Percentiles rank a stretch among this genome's conserved stretches.
These are phyloP conservation scores for Sherardia arvensis DNA, from an alignment of 257 asterid genomes.

Conservation along the genomic window DNA sequence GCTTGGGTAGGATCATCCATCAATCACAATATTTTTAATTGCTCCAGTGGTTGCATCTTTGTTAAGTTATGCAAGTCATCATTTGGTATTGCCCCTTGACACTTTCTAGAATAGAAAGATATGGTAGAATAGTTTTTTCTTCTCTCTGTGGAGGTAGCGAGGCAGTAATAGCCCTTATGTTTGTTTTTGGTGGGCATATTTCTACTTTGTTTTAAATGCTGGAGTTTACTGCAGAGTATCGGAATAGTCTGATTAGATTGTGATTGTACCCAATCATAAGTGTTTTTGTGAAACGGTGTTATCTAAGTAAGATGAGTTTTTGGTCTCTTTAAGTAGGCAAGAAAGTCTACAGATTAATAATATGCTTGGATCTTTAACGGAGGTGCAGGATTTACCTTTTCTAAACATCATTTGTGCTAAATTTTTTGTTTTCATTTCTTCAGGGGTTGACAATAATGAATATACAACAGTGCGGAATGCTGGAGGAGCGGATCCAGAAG, in stretches of 20 bases:
- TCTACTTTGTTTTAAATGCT: neutral
- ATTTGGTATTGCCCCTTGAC: too few relatives aligned
- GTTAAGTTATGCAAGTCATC: too few relatives aligned
- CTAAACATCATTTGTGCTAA: neutral
- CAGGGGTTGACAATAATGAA: conserved; percentile 84
- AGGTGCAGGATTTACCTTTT: neutral
- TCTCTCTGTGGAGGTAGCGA: neutral
- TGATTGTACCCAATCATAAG: neutral
- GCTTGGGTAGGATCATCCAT: neutral
- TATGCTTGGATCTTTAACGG: neutral
- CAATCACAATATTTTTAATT: neutral
- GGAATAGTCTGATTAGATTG: neutral
- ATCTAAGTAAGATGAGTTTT: neutral
- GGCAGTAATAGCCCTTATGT: neutral
- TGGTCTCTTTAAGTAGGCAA: neutral
- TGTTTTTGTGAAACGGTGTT: too few relatives aligned
- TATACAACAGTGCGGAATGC: conserved; percentile 57
- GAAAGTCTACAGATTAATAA: neutral
- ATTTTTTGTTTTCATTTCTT: conserved; percentile 7
- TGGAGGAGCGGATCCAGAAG: conserved; percentile 96
- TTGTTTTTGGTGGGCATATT: neutral
- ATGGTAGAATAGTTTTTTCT: neutral
- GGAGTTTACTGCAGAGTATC: neutral
- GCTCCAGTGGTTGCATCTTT: too few relatives aligned
- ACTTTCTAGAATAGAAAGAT: neutral